Conservation (phyloP, 441 rosid genomes). For the Adansonia rubrostipa region DNA sequence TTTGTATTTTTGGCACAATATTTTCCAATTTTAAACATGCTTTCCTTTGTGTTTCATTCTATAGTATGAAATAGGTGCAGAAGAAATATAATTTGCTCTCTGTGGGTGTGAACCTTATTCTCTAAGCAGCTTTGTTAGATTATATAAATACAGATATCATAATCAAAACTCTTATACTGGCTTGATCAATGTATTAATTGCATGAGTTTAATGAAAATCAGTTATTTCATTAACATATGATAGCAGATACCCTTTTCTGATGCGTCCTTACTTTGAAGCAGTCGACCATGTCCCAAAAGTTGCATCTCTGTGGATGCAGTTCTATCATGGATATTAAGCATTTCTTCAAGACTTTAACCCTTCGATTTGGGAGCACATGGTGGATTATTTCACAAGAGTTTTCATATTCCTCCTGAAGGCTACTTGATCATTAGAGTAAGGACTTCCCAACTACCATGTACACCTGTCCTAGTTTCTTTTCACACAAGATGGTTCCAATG, state of each 20-base stretch:
- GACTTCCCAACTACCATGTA: conserved; percentile 10
- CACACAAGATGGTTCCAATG: neutral
- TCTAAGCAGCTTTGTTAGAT: neutral
- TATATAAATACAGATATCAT: neutral
- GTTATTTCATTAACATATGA: neutral
- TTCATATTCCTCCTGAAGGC: conserved; percentile 75
- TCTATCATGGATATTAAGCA: conserved; percentile 62
- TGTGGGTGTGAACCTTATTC: neutral
- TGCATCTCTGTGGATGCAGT: conserved; percentile 47
- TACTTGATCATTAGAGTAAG: conserved; percentile 82
- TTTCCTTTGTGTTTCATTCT: neutral
- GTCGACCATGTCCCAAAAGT: neutral
- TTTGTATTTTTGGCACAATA: neutral
- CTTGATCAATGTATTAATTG: neutral
- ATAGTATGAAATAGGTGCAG: neutral
- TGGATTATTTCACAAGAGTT: conserved; percentile 66
- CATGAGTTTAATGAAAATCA: neutral
- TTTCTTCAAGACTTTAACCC: conserved; percentile 74
- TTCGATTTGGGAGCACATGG: conserved; percentile 89
- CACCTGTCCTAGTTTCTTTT: neutral
- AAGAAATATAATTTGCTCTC: neutral
- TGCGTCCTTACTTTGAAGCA: neutral
- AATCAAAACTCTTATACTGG: neutral
- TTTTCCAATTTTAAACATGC: neutral
- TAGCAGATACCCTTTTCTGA: neutral